Conservation (phyloP, 2,329 filamentous ascomycete species). For the Nemania abortiva region DNA sequence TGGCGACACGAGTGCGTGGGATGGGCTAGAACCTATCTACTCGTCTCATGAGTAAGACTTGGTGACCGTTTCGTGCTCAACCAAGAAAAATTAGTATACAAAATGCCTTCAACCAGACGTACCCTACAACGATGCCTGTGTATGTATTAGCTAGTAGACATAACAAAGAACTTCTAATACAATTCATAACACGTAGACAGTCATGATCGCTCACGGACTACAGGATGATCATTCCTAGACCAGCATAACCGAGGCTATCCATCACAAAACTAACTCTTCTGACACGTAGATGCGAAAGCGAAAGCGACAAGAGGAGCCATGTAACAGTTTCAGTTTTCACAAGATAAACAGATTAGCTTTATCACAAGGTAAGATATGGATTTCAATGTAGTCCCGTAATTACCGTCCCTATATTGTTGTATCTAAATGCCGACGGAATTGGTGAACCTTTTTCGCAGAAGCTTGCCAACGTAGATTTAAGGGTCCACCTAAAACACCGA, state of each 20-base stretch:
- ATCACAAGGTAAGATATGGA: too few species aligned
- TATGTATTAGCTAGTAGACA: conserved; percentile 27
- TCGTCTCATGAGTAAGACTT: conserved; percentile 37
- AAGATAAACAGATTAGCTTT: too few species aligned
- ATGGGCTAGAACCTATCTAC: conserved; percentile 81
- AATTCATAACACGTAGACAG: conserved; percentile 16
- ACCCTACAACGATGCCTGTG: conserved; percentile 25
- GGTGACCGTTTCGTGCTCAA: not conserved
- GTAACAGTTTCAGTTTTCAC: not conserved
- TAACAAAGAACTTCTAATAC: conserved; percentile 21
- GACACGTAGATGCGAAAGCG: conserved; percentile 4
- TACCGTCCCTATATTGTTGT: not conserved
- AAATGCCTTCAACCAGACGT: not conserved
- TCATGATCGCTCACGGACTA: not conserved
- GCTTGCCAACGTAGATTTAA: not conserved
- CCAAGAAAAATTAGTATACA: conserved; percentile 9
- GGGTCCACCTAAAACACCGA: conserved; percentile 39
- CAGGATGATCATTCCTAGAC: not conserved
- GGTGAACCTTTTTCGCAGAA: not conserved
- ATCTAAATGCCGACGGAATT: conserved; percentile 20
- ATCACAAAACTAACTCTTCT: not conserved
- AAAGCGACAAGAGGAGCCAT: not conserved
- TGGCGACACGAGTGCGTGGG: conserved; percentile 72
- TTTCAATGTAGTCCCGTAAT: not conserved
- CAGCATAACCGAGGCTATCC: conserved; percentile 5